phyloP scores from a whole-genome alignment of 192 early-diverging fungal species.

The Fimicolochytrium jonesii region DNA sequence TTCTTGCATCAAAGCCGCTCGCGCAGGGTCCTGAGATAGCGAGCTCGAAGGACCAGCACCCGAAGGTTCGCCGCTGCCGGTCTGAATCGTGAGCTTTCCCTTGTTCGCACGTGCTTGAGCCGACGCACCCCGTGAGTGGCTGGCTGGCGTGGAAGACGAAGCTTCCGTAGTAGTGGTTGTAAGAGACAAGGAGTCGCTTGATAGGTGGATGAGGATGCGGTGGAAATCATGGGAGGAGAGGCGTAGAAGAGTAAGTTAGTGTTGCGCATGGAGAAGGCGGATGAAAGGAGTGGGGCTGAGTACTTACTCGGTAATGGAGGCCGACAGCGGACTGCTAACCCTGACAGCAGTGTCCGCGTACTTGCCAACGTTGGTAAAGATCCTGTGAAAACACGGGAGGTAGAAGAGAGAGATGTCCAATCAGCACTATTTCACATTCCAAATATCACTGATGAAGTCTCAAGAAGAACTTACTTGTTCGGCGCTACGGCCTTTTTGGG shows the following conservation, averaged over 20 bases:
- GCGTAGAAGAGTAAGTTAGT: neutral
- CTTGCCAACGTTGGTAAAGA: slow-evolving; percentile 1
- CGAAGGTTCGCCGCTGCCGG: slow-evolving; percentile 1
- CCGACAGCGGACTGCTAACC: slow-evolving; percentile 36
- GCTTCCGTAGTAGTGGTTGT: neutral
- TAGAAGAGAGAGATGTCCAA: neutral
- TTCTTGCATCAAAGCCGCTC: neutral
- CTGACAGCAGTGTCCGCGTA: slow-evolving; percentile 21
- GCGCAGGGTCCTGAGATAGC: neutral
- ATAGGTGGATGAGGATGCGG: neutral
- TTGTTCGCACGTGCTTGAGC: no score
- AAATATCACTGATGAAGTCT: neutral
- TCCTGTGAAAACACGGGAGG: neutral
- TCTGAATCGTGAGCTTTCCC: slow-evolving; percentile 28
- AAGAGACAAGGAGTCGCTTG: neutral
- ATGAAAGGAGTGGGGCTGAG: neutral
- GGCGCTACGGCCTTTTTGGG: neutral
- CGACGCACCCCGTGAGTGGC: no score
- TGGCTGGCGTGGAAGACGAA: neutral
- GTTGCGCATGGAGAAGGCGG: neutral
- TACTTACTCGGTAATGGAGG: slow-evolving; percentile 16
- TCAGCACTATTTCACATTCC: neutral
- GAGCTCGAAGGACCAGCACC: neutral
- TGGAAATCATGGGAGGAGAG: neutral
- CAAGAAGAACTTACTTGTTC: neutral